Evolutionary conservation across 306 rosid species (phyloP).

Genomic region (Gleditsia sinensis): DNA sequence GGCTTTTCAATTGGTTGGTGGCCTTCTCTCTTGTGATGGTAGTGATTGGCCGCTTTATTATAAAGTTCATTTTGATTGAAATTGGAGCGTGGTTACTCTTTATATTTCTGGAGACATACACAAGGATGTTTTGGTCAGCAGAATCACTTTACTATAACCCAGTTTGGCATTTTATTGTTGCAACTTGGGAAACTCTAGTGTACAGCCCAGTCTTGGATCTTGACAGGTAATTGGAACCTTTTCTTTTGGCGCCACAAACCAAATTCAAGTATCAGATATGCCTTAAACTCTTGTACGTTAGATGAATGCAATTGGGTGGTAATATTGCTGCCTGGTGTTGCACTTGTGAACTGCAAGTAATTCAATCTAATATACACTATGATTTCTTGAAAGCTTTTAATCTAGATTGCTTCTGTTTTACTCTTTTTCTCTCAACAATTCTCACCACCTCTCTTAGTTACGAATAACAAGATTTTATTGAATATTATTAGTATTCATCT

Average conservation of each 20-base stretch:
- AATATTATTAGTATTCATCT: neutral
- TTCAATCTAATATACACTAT: slow-evolving; percentile 1
- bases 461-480: slow-evolving; percentile 7
- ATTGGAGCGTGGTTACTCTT: slow-evolving; percentile 92
- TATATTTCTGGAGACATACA: slow-evolving; percentile 91
- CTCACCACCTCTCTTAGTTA: neutral
- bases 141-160: slow-evolving; percentile 94
- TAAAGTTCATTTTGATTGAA: slow-evolving; percentile 80
- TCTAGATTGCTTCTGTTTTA: neutral
- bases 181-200: slow-evolving; percentile 89
- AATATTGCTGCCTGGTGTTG: neutral
- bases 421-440: neutral
- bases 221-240: slow-evolving; percentile 69
- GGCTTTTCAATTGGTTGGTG: slow-evolving; percentile 97
- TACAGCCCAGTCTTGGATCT: slow-evolving; percentile 93
- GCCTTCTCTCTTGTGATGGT: slow-evolving; percentile 91
- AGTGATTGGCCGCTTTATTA: slow-evolving; percentile 81
- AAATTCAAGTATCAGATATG: neutral
- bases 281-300: neutral
- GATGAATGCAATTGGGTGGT: neutral
- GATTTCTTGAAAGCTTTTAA: neutral
- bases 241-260: neutral
- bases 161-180: slow-evolving; percentile 78
- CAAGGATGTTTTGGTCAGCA: slow-evolving; percentile 96
- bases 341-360: neutral